Base-by-base conservation (phyloP, 345 rosid species). In the Salix purpurea region DNA sequence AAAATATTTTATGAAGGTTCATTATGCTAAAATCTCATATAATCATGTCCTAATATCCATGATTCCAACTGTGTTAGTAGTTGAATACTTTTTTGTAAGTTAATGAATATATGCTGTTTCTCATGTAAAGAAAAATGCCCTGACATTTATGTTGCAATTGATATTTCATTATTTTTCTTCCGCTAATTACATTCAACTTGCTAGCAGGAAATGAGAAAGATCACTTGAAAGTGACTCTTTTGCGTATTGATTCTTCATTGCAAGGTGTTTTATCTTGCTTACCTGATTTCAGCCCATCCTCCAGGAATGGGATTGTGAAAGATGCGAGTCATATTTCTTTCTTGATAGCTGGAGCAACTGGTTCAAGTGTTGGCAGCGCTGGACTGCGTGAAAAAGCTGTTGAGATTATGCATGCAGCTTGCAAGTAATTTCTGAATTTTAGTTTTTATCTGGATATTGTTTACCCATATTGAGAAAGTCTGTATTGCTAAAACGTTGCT, bases 191-290 rank as follows among this genome's bases (percentile, higher is more conserved):
- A 66, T 83, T 69, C 67, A 69, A 76, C 71, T 79, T 85, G 30
- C 78, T 74, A 81, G 78, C 99, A 96, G 99, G 98, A 77, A 89
- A 86, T 64, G 98, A 96, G 89, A 96, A 96, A 87, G 93, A 89
- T 79, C 97, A 91, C 91, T 86, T 96, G 87, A 96, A 96, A 86
- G 97, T 92, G 89, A 93, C 99, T 74, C 96, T 96, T 86, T 74
- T 96, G 88, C 99, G 98, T 74, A 93, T 96, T 82, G 91, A 93
- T 85, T 93, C 99, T 24, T 87, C 96, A 68, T 71, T 96, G 96
- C 98, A 90, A 89, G 99, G 99, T 82, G 97, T 92, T 87, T 87
- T 92, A 77, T 96, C 97, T 75, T 96, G 99, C 90, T 90, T 96
- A 86, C 98, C 98, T 86, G 97, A 96, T 90, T 96, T 96, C 88